Conservation (phyloP, 2,329 filamentous ascomycete genomes). For the Myriosclerotinia duriaeana region DNA sequence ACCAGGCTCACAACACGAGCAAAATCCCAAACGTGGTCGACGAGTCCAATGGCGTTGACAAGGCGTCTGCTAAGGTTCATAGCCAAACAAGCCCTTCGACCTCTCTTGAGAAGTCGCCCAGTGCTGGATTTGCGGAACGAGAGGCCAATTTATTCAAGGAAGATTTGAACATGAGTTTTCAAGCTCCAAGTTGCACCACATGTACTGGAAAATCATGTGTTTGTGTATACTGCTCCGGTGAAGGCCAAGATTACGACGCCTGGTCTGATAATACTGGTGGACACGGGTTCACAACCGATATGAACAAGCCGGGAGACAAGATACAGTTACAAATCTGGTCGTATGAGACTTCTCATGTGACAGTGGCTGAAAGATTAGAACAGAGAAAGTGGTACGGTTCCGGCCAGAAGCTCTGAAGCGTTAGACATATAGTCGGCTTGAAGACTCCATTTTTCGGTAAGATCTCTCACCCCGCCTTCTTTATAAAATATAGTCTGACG, state of each 20-base stretch:
- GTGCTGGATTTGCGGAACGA: neutral
- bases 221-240: neutral
- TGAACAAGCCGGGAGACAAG: neutral
- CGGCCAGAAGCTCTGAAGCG: neutral
- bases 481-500: neutral
- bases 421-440: neutral
- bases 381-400: constrained; percentile 17
- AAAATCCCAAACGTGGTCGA: neutral
- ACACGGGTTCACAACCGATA: constrained; percentile 9
- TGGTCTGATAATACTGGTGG: constrained; percentile 14
- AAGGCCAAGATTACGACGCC: constrained; percentile 4
- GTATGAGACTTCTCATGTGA: constrained; percentile 17
- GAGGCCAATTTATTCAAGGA: neutral
- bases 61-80: neutral
- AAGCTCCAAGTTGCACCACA: neutral
- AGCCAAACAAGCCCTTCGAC: neutral
- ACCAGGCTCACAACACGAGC: neutral
- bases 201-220: neutral
- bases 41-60: neutral
- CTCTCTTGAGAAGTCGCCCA: neutral
- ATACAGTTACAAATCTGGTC: constrained; percentile 12
- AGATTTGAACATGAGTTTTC: neutral
- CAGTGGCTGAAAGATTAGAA: constrained; percentile 13
- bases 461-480: neutral
- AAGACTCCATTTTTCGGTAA: neutral